These are phyloP conservation scores for Actinomortierella wolfii DNA, from an alignment of 371 early-diverging fungal species.

Conservation along the genomic window DNA sequence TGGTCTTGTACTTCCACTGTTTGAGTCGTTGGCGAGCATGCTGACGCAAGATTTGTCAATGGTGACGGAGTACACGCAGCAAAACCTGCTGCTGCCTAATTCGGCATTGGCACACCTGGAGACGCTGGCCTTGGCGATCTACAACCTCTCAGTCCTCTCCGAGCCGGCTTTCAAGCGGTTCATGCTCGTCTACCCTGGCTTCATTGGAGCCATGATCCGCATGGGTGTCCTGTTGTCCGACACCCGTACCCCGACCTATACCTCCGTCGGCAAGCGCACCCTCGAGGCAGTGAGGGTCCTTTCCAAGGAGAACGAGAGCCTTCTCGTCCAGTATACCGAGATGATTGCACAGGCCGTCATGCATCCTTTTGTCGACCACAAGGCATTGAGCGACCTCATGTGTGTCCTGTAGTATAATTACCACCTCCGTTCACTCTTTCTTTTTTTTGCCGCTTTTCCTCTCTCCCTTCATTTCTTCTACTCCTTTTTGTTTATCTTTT, in stretches of 20 bases:
- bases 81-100: conserved; percentile 15
- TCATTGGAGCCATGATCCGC: conserved; percentile 52
- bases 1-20: conserved; percentile 49
- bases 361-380: conserved; percentile 38
- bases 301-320: conserved; percentile 37
- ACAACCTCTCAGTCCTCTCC: conserved; percentile 55
- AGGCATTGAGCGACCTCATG: conserved; percentile 37
- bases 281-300: conserved; percentile 41
- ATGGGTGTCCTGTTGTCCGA: conserved; percentile 59
- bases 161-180: conserved; percentile 46
- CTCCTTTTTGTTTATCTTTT: too few species aligned
- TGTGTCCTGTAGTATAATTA: conserved; percentile 23
- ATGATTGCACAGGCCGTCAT: conserved; percentile 43
- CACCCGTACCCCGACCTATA: conserved; percentile 46
- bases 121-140: conserved; percentile 57
- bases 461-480: too few species aligned
- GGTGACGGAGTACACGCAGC: conserved; percentile 15
- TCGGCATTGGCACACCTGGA: conserved; percentile 57
- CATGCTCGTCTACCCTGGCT: conserved; percentile 45
- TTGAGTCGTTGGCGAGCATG: conserved; percentile 52
- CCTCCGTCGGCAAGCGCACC: conserved; percentile 36
- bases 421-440: too few species aligned
- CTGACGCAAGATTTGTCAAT: conserved; percentile 48
- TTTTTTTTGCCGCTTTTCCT: too few species aligned
- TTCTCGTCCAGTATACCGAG: conserved; percentile 44